phyloP scores from a whole-genome alignment of 495 filamentous ascomycete genomes.

The Daldinia caldariorum region DNA sequence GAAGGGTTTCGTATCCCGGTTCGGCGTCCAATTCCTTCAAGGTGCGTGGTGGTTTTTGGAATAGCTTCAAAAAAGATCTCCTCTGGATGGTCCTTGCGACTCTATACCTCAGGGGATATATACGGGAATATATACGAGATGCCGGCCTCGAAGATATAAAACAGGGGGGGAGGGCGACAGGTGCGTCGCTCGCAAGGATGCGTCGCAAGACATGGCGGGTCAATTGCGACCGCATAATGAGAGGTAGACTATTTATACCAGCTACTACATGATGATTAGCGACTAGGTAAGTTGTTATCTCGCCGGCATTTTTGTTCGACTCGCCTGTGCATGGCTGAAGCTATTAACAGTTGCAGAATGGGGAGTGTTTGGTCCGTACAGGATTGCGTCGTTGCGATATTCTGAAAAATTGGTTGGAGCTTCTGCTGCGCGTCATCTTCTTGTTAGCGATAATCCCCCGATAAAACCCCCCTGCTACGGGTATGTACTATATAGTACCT shows the following conservation, averaged over 20 bases:
- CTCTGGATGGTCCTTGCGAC: slow-evolving; percentile 48
- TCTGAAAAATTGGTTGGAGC: slow-evolving; percentile 39
- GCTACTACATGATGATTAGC: slow-evolving; percentile 43
- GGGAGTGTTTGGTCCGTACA: slow-evolving; percentile 10
- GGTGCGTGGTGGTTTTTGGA: slow-evolving; percentile 62
- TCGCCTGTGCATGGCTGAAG: slow-evolving; percentile 49
- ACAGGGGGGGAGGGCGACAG: slow-evolving; percentile 33
- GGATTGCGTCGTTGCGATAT: slow-evolving; percentile 25
- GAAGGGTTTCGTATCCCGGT: slow-evolving; percentile 68
- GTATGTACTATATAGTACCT: no score
- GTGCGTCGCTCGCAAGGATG: slow-evolving; percentile 44
- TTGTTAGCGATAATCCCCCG: slow-evolving; percentile 34
- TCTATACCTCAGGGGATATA: slow-evolving; percentile 39
- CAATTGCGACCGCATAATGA: slow-evolving; percentile 83
- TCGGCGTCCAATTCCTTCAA: slow-evolving; percentile 65
- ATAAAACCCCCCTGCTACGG: not conserved
- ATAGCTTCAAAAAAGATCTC: slow-evolving; percentile 67
- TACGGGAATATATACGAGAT: slow-evolving; percentile 35
- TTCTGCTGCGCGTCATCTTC: slow-evolving; percentile 40
- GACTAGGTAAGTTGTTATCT: slow-evolving; percentile 3
- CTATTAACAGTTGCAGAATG: slow-evolving; percentile 10
- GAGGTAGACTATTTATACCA: slow-evolving; percentile 43
- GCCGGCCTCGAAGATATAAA: slow-evolving; percentile 23
- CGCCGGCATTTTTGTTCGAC: slow-evolving; percentile 2
- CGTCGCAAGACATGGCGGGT: slow-evolving; percentile 53